phyloP scores from a whole-genome alignment of 2,329 filamentous ascomycete species.

The Cladosporium phlei region DNA sequence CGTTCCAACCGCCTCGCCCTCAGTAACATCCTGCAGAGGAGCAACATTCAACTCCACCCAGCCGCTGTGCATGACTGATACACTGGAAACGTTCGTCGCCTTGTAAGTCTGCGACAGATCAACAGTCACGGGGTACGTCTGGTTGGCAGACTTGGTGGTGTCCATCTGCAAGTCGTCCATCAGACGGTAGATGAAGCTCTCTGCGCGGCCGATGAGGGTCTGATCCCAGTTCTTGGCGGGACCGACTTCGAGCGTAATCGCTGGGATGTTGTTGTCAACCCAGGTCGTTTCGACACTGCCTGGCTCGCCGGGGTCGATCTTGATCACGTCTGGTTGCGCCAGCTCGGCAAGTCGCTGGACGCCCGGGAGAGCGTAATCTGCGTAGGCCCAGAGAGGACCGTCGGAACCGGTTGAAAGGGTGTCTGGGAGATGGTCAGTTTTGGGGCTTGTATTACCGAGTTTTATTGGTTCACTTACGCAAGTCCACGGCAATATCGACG shows the following conservation, averaged over 20 bases:
- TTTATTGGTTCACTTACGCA: slow-evolving; percentile 16
- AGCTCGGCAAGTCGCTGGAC: slow-evolving; percentile 38
- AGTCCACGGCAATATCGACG: slow-evolving; percentile 37
- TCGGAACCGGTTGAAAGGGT: slow-evolving; percentile 35
- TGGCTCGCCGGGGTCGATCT: slow-evolving; percentile 37
- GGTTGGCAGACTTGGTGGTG: slow-evolving; percentile 1
- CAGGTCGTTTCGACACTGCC: slow-evolving; percentile 38
- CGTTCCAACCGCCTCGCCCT: slow-evolving; percentile 35
- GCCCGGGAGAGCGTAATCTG: slow-evolving; percentile 35
- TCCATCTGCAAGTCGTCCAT: slow-evolving; percentile 12
- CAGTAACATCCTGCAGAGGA: slow-evolving; percentile 32
- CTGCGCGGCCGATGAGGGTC: slow-evolving; percentile 33
- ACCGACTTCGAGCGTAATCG: slow-evolving; percentile 38
- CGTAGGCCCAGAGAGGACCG: slow-evolving; percentile 37
- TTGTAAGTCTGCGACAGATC: slow-evolving; percentile 25
- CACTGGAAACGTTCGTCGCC: slow-evolving; percentile 28
- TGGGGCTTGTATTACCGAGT: not conserved
- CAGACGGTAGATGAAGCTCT: slow-evolving; percentile 17
- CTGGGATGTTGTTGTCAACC: slow-evolving; percentile 32
- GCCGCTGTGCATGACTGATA: slow-evolving; percentile 30
- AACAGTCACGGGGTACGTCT: slow-evolving; percentile 3
- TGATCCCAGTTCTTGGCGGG: slow-evolving; percentile 36
- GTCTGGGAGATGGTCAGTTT: slow-evolving; percentile 18
- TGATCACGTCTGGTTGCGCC: slow-evolving; percentile 36
- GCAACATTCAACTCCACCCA: slow-evolving; percentile 25